A percentile compares a stretch with the other conserved stretches of the same genome.
Evolutionary conservation across 306 rosid species (phyloP).

Genomic region (Cucurbita ficifolia): DNA sequence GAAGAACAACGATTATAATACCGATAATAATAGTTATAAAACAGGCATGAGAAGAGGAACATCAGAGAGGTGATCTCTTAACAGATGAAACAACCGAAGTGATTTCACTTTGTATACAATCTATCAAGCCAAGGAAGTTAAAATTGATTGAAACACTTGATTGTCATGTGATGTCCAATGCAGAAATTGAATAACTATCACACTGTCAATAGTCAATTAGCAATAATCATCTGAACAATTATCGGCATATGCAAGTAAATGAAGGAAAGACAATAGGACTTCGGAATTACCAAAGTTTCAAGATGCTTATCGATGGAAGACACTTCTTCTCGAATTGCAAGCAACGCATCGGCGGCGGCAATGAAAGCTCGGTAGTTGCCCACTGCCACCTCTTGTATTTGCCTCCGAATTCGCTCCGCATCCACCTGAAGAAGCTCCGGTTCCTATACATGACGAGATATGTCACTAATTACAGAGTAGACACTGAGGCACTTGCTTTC

Average conservation of each 20-base stretch:
- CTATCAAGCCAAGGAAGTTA: neutral
- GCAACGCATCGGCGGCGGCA: constrained; percentile 78
- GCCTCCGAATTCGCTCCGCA: constrained; percentile 93
- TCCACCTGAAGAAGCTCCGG: constrained; percentile 98
- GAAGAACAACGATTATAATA: neutral
- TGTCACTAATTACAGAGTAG: neutral
- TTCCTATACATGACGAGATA: constrained; percentile 27
- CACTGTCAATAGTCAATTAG: neutral
- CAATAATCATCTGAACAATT: neutral
- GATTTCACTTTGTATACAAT: neutral
- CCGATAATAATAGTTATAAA: neutral
- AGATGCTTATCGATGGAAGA: constrained; percentile 44
- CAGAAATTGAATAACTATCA: neutral
- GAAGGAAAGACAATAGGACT: neutral
- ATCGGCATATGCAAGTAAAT: neutral
- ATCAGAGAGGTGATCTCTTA: neutral
- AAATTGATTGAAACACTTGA: neutral
- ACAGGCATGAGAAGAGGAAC: neutral
- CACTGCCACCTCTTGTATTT: constrained; percentile 97
- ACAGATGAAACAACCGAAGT: neutral
- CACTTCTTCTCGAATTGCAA: constrained; percentile 78
- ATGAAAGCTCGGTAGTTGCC: constrained; percentile 80
- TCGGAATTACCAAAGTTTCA: constrained; percentile 30
- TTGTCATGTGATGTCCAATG: neutral
- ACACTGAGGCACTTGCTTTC: neutral